Base-by-base conservation (phyloP, 768 basidiomycete species). In the Leucocoprinus sp. region DNA sequence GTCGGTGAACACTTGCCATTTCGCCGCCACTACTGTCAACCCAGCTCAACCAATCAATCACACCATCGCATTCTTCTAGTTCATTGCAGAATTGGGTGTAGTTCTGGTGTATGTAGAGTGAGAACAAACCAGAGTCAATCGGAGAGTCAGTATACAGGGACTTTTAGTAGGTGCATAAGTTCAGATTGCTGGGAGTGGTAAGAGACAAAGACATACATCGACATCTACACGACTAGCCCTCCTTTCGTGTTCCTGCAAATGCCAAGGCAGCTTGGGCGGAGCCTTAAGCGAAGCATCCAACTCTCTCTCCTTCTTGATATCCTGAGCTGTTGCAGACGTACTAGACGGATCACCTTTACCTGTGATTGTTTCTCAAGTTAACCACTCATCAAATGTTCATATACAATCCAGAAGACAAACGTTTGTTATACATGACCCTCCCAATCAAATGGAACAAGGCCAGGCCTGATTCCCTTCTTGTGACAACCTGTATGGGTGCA, bases 381-480 rank as follows among this genome's bases (percentile, higher is more conserved):
- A 24, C 12, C 41, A 28, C 44, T 18, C 51, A 22, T 50, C n/a
- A 49, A 17, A 23, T 22, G 19, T 36, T 12, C 8, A 34, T n/a
- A 18, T 14, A 37, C 27, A n/a, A n/a, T n/a, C n/a, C n/a, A 39
- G 34, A 33, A 37, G 1, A 63, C 78, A 45, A 35, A 96, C 96
- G 80, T 63, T 98, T 99, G 61, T 95, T 97, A 59, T 96, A 98
- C 38, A 98, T 61, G 1, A 98, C 76, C 65, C 89, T 95, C 12
- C 96, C 96, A 39, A 99, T 68, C 14, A 97, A 64, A 63, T 97
- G 96, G 59, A 99, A 99, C 41, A 99, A 64, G 8, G 78, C 80
- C 12, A 99, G 66, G 49, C 80, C 87, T 55, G 91, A 84, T 57
- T 99, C 96, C 43, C 90, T 70, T 47, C 83, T 67, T 17, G 90